Conservation (phyloP, 495 filamentous ascomycete genomes). For the Neurospora sp. region DNA sequence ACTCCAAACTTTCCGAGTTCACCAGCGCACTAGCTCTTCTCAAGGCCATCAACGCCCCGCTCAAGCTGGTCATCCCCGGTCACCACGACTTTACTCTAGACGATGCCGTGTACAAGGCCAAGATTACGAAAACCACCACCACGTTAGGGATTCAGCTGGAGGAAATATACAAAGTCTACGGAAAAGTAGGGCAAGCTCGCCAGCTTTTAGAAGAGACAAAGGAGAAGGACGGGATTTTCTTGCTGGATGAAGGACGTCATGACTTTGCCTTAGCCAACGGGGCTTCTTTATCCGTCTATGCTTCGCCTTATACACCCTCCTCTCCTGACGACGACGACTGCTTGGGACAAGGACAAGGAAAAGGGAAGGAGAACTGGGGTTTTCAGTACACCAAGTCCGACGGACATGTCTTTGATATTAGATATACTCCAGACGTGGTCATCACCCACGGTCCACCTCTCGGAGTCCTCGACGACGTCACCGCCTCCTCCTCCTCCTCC, state of each 20-base stretch:
- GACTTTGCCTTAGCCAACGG: conserved; percentile 46
- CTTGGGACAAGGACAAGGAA: not conserved
- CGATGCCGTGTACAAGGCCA: conserved; percentile 9
- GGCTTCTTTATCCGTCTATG: conserved; percentile 53
- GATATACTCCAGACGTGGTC: not conserved
- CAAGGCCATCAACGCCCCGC: conserved; percentile 37
- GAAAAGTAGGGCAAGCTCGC: not conserved
- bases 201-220: not conserved
- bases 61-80: conserved; percentile 66
- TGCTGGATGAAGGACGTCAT: not conserved
- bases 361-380: not conserved
- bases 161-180: not conserved
- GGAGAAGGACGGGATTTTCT: not conserved
- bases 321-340: conserved; percentile 32
- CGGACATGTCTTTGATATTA: not conserved
- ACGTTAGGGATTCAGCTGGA: not conserved
- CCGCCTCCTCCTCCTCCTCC: not conserved
- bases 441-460: not conserved
- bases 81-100: conserved; percentile 67
- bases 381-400: conserved; percentile 9
- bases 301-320: conserved; percentile 59
- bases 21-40: conserved; percentile 42
- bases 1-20: conserved; percentile 44
- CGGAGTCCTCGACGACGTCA: not conserved
- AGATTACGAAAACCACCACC: not conserved